Conservation (phyloP, 2,329 filamentous ascomycete genomes). For the Cordyceps cicadae region DNA sequence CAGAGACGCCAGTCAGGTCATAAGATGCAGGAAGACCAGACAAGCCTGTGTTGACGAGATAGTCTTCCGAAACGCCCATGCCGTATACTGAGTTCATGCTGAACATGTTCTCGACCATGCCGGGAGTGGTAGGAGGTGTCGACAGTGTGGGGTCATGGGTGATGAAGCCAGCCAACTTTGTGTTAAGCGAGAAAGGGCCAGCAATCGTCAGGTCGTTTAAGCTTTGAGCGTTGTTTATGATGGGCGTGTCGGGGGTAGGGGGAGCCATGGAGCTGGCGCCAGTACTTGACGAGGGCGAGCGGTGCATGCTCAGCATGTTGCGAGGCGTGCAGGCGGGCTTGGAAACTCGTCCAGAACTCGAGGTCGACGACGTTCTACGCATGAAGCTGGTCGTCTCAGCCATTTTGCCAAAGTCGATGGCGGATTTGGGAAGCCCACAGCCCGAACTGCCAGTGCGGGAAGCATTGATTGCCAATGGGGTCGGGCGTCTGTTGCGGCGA, state of each 20-base stretch:
- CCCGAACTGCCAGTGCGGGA: conserved; percentile 33
- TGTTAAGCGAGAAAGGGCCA: conserved; percentile 23
- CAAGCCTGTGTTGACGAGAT: conserved; percentile 39
- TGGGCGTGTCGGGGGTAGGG: conserved; percentile 41
- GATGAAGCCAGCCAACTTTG: conserved; percentile 23
- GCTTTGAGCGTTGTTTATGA: conserved; percentile 29
- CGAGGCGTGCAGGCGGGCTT: conserved; percentile 25
- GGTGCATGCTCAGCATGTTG: conserved; percentile 34
- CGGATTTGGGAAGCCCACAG: conserved; percentile 36
- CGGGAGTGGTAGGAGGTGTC: conserved; percentile 47
- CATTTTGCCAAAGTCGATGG: conserved; percentile 37
- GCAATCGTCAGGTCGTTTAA: conserved; percentile 33
- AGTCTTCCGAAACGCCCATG: conserved; percentile 36
- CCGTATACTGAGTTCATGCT: conserved; percentile 32
- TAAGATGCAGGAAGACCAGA: conserved; percentile 38
- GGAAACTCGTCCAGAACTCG: conserved; percentile 30
- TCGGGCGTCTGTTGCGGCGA: conserved; percentile 37
- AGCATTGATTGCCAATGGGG: conserved; percentile 39
- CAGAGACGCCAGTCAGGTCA: conserved; percentile 27
- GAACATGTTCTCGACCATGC: conserved; percentile 34
- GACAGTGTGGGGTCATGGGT: conserved; percentile 38
- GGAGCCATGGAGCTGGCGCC: conserved; percentile 36
- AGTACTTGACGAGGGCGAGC: conserved; percentile 32
- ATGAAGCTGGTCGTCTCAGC: conserved; percentile 40
- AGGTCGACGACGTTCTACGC: conserved; percentile 46